phyloP scores from a whole-genome alignment of 169 alveolate species.

The Plasmodium relictum region DNA sequence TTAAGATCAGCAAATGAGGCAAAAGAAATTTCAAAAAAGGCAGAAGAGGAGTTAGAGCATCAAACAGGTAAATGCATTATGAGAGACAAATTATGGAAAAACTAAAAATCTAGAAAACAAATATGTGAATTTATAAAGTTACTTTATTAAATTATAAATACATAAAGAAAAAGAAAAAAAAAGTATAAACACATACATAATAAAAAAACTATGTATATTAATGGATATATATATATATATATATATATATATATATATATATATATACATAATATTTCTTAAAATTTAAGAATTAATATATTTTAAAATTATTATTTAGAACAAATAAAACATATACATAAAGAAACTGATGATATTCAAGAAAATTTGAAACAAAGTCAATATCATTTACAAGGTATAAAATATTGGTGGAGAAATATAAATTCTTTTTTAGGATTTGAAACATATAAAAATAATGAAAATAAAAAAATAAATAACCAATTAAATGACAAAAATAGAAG shows the following conservation, averaged over 20 bases:
- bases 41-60: slow-evolving; percentile 72
- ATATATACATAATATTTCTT: background rate
- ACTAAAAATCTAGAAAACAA: background rate
- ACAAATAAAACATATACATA: slow-evolving; percentile 71
- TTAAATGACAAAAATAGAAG: slow-evolving; percentile 14
- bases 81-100: background rate
- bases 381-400: slow-evolving; percentile 74
- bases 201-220: background rate
- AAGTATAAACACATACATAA: background rate
- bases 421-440: slow-evolving; percentile 66
- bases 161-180: no score
- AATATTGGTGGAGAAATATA: slow-evolving; percentile 75
- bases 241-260: background rate
- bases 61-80: slow-evolving; percentile 64
- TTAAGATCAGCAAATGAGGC: slow-evolving; percentile 75
- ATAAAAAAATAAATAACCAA: slow-evolving; percentile 30
- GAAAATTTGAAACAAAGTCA: slow-evolving; percentile 69
- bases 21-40: slow-evolving; percentile 76
- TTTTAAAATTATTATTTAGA: slow-evolving; percentile 41
- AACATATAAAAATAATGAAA: slow-evolving; percentile 36
- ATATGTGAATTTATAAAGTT: background rate
- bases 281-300: background rate
- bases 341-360: slow-evolving; percentile 57
- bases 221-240: slow-evolving; percentile 2
- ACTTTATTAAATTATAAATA: background rate